Conservation (phyloP, 306 rosid species). For the Trifolium fragiferum region DNA sequence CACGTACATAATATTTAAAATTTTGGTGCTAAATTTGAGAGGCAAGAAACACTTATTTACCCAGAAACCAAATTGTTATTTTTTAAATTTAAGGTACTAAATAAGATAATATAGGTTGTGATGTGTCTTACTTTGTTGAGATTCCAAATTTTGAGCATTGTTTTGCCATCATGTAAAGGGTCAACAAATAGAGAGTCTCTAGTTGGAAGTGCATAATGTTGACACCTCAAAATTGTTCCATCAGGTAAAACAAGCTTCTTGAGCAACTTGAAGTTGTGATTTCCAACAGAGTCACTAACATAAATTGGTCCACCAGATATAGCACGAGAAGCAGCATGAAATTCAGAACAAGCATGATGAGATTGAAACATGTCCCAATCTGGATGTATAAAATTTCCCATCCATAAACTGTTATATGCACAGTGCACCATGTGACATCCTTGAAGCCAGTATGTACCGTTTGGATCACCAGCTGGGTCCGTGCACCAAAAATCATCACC, state of each 20-base stretch:
- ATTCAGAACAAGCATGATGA: constrained; percentile 66
- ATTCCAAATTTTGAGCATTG: constrained; percentile 89
- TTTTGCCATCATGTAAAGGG: constrained; percentile 75
- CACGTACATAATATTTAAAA: too few relatives aligned
- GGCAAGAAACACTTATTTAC: too few relatives aligned
- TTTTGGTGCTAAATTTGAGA: too few relatives aligned
- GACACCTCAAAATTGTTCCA: constrained; percentile 73
- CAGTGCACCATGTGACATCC: constrained; percentile 89
- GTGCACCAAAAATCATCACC: constrained; percentile 86
- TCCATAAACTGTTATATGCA: constrained; percentile 84
- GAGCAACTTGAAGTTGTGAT: constrained; percentile 72
- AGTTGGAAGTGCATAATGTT: constrained; percentile 77
- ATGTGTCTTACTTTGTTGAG: constrained; percentile 64
- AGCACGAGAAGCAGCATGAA: constrained; percentile 75
- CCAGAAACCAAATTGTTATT: too few relatives aligned
- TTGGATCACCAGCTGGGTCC: constrained; percentile 69
- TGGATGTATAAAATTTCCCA: constrained; percentile 78
- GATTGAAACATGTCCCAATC: constrained; percentile 95
- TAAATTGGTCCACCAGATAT: constrained; percentile 86
- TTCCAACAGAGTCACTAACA: constrained; percentile 71
- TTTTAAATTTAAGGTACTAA: neutral
- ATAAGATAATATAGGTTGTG: too few relatives aligned
- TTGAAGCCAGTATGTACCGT: constrained; percentile 75
- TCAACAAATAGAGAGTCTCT: constrained; percentile 75
- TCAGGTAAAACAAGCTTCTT: constrained; percentile 66